Base-by-base conservation (phyloP, 306 rosid genomes). In the Pachyrhizus erosus region DNA sequence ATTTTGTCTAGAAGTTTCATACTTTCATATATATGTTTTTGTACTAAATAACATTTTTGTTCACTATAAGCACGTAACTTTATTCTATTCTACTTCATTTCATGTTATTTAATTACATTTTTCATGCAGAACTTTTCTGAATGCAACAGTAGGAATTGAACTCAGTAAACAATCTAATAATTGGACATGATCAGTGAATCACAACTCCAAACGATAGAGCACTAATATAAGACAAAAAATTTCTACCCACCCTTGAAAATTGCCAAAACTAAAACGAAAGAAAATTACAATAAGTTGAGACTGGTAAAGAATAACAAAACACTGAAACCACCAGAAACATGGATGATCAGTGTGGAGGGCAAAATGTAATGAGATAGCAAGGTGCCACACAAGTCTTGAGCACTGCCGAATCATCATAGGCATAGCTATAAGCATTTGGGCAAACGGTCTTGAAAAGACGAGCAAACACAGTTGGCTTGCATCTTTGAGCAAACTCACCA, bases 371-470 rank as follows among this genome's bases (percentile, higher is more conserved):
- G 52, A 68, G 83, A 85, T 94, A 92, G 23, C 78, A 26, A 66
- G 88, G 39, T 40, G 96, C 92, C 70, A 39, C 84, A 66, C 96
- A 94, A 23, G 75, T 83, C 70, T 92, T 87, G 3, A 92, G 93
- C 77, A 79, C 91, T 2, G 92, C 5, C 0, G 85, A 74, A 55
- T 94, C 91, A 87, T 91, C 98, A 67, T 49, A 88, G 54, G 96
- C 91, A 61, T 86, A 92, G 33, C 88, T 87, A 78, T 89, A 94
- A 76, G 98, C 92, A 8, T 64, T 51, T 1, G 92, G 92, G 34
- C 97, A 90, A 31, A 86, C 62, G n/a, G 89, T 87, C 89, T 91
- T 91, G 37, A 93, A 93, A 27, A 90, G 67, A 60, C 62, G 86
- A 27, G 84, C 80, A 84, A 89, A 91, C 48, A 82, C 77, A 1